A percentile compares a stretch with the other conserved stretches of the same genome.
Conservation (phyloP, 2,329 filamentous ascomycete species). For the Aspergillus sp. region DNA sequence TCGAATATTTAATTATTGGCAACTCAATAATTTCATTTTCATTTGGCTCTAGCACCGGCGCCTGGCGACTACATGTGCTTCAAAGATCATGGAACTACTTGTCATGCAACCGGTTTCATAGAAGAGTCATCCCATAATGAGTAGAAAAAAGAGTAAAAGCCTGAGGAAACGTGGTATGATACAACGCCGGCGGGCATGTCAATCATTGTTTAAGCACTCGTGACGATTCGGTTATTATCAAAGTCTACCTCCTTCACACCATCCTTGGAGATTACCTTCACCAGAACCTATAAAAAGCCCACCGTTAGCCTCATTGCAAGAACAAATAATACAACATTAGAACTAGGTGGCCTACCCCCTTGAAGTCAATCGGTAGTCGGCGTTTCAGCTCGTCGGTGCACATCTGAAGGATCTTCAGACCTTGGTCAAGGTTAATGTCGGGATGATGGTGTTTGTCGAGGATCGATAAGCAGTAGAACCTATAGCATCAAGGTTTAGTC, state of each 20-base stretch:
- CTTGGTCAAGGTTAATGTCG: slow-evolving; percentile 79
- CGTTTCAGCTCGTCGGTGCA: slow-evolving; percentile 97
- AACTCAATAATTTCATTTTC: slow-evolving; percentile 5
- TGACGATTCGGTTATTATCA: slow-evolving; percentile 62
- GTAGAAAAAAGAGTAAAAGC: slow-evolving; percentile 17
- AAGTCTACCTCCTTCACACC: slow-evolving; percentile 79
- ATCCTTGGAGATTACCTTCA: slow-evolving; percentile 93
- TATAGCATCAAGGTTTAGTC: slow-evolving; percentile 26
- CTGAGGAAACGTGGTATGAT: slow-evolving; percentile 22
- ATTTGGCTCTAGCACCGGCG: slow-evolving; percentile 7
- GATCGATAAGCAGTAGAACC: slow-evolving; percentile 95
- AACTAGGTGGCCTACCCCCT: slow-evolving; percentile 58
- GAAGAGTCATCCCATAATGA: slow-evolving; percentile 17
- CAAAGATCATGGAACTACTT: slow-evolving; percentile 12
- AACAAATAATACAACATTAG: no score
- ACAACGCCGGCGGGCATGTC: slow-evolving; percentile 23
- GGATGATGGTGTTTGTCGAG: slow-evolving; percentile 98
- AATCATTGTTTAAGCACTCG: slow-evolving; percentile 34
- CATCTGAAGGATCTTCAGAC: slow-evolving; percentile 85
- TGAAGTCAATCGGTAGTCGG: slow-evolving; percentile 96
- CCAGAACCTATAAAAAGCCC: slow-evolving; percentile 36
- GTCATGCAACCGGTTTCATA: slow-evolving; percentile 18
- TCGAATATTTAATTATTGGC: no score
- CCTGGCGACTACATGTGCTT: slow-evolving; percentile 8
- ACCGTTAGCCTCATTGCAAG: neutral